A percentile compares a stretch with the other conserved stretches of the same genome.
Conservation (phyloP, 192 early-diverging fungal species). For the Ambispora gerdemannii region DNA sequence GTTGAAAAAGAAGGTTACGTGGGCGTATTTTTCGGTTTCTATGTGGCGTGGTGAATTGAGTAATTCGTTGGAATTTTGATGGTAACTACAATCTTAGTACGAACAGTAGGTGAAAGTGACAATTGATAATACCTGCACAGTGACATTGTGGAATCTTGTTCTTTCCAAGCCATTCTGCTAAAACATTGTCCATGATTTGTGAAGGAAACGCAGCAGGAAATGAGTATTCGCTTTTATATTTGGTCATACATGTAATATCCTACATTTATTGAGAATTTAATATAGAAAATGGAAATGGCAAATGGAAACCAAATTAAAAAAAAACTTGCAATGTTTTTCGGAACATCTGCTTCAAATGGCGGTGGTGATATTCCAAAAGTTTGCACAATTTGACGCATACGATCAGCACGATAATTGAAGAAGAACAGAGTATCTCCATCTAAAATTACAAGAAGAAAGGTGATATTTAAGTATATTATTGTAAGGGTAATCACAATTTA, state of each 20-base stretch:
- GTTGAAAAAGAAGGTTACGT: conserved; percentile 99
- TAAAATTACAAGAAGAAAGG: neutral
- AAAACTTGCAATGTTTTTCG: conserved; percentile 69
- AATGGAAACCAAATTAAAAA: too few species aligned
- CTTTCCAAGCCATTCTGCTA: conserved; percentile 95
- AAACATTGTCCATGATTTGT: conserved; percentile 95
- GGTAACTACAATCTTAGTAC: too few species aligned
- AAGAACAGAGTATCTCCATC: conserved; percentile 92
- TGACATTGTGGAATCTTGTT: conserved; percentile 87
- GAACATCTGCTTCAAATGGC: conserved; percentile 79
- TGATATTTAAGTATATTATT: neutral
- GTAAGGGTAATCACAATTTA: too few species aligned
- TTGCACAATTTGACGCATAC: conserved; percentile 91
- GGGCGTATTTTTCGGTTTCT: conserved; percentile 99
- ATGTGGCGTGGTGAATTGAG: too few species aligned
- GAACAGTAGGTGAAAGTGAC: too few species aligned
- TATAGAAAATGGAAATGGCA: too few species aligned
- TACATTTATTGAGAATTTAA: conserved; percentile 33
- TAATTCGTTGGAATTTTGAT: too few species aligned
- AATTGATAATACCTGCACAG: conserved; percentile 58
- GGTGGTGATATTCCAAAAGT: conserved; percentile 82
- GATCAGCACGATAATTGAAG: conserved; percentile 98
- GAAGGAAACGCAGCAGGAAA: conserved; percentile 96
- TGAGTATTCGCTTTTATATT: conserved; percentile 96
- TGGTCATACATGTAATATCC: conserved; percentile 92